phyloP scores from a whole-genome alignment of 352 stramenopile genomes.

The Phytophthora chlamydospora region DNA sequence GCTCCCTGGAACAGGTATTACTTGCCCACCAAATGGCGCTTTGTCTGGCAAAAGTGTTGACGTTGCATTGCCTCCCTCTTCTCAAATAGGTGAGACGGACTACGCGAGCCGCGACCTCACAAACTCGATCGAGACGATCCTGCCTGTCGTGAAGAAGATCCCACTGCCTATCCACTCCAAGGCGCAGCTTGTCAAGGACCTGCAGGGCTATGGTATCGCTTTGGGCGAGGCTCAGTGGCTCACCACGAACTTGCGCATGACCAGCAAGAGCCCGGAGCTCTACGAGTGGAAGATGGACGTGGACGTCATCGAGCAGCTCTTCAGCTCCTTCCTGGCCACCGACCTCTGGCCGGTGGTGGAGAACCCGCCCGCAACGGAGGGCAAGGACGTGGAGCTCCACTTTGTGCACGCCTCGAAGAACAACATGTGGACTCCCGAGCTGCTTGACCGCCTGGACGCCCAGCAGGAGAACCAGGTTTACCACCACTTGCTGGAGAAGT shows the following conservation, averaged over 20 bases:
- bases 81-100: constrained; percentile 50
- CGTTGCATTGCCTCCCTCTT: neutral
- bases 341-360: constrained; percentile 74
- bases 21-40: neutral
- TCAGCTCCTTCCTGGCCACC: constrained; percentile 65
- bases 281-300: constrained; percentile 89
- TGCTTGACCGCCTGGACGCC: constrained; percentile 51
- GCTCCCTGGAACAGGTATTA: constrained; percentile 65
- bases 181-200: constrained; percentile 61
- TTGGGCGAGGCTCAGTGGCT: constrained; percentile 82
- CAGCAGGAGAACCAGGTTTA: constrained; percentile 58
- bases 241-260: constrained; percentile 76
- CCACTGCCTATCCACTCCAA: constrained; percentile 78
- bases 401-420: constrained; percentile 82
- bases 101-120: constrained; percentile 67
- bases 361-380: constrained; percentile 29
- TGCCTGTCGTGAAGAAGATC: constrained; percentile 74
- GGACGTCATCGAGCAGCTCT: constrained; percentile 74
- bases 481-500: constrained; percentile 70
- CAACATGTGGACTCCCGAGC: constrained; percentile 70
- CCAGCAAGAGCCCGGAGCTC: constrained; percentile 50
- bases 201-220: constrained; percentile 64
- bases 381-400: constrained; percentile 63
- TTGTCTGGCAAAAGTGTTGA: neutral
- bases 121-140: constrained; percentile 75